phyloP scores from a whole-genome alignment of 2,329 filamentous ascomycete species.

The Chaetomium sp. region DNA sequence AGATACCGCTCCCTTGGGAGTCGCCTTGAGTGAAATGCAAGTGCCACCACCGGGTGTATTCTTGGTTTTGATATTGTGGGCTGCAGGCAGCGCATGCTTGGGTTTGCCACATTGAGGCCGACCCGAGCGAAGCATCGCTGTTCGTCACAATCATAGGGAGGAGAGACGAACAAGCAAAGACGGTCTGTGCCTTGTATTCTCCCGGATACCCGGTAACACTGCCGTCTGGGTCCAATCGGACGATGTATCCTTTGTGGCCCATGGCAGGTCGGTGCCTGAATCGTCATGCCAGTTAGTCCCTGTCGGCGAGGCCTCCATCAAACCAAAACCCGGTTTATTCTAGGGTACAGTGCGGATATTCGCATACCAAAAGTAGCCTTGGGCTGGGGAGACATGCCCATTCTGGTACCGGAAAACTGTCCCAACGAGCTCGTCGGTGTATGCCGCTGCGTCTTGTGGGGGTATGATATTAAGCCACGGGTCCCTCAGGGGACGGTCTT shows the following conservation, averaged over 20 bases:
- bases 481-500: slow-evolving; percentile 6
- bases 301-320: no score
- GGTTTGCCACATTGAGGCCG: slow-evolving; percentile 12
- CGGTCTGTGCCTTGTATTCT: slow-evolving; percentile 25
- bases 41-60: slow-evolving; percentile 23
- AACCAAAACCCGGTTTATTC: background rate
- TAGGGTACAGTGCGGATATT: background rate
- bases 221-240: slow-evolving; percentile 1
- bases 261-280: slow-evolving; percentile 1
- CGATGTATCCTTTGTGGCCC: slow-evolving; percentile 10
- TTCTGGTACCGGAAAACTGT: slow-evolving; percentile 32
- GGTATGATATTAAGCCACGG: slow-evolving; percentile 30
- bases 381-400: slow-evolving; percentile 26
- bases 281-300: background rate
- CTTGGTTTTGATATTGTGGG: background rate
- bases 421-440: slow-evolving; percentile 26
- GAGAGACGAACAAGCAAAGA: slow-evolving; percentile 34
- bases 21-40: slow-evolving; percentile 24
- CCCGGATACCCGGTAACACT: background rate
- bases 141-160: slow-evolving; percentile 31
- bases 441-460: slow-evolving; percentile 21
- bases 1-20: slow-evolving; percentile 24
- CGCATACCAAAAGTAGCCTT: slow-evolving; percentile 21
- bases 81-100: slow-evolving; percentile 14
- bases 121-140: slow-evolving; percentile 9